A percentile compares a stretch with the other conserved stretches of the same genome.
Conservation (phyloP, 2,329 filamentous ascomycete genomes). For the Blumeriella jaapii region DNA sequence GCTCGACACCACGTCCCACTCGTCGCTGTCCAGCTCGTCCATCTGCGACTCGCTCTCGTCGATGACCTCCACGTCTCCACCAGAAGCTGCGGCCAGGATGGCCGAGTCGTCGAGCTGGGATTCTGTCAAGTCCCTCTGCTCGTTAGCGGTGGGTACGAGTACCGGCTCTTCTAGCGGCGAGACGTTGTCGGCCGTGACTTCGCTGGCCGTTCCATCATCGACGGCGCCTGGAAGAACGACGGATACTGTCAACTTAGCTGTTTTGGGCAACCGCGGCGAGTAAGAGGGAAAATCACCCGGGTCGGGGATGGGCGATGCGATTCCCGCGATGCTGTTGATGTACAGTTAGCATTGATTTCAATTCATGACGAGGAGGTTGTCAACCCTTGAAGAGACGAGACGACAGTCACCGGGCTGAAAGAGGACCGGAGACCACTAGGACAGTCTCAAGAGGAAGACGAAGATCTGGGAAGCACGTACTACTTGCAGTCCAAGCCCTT, state of each 20-base stretch:
- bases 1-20: conserved; percentile 1
- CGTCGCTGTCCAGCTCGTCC: background rate
- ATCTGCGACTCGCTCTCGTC: background rate
- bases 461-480: no score
- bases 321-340: background rate
- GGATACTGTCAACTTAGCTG: background rate
- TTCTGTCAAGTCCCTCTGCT: background rate
- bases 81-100: background rate
- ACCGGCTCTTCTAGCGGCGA: background rate
- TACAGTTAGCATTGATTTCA: no score
- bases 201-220: background rate
- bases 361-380: no score
- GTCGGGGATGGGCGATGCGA: background rate
- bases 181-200: background rate
- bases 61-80: background rate
- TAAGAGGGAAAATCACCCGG: background rate
- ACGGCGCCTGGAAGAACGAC: background rate
- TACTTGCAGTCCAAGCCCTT: conserved; percentile 1
- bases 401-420: no score
- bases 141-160: background rate
- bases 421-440: no score
- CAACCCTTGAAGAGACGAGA: no score
- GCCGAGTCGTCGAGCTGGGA: conserved; percentile 1
- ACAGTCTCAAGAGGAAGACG: no score
- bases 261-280: background rate